Base-by-base conservation (phyloP, 441 rosid genomes). In the Adansonia gregorii region DNA sequence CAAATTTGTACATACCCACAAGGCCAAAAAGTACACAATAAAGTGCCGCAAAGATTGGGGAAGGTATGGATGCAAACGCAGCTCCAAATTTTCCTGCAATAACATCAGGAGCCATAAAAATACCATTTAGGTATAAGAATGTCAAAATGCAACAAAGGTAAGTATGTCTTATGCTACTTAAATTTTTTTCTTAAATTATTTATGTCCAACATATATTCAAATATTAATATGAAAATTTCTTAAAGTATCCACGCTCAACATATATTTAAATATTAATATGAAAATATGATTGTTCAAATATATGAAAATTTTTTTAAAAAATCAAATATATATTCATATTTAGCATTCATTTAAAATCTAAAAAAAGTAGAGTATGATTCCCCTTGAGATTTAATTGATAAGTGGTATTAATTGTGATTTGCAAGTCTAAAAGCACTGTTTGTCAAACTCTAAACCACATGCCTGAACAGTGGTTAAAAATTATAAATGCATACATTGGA, bases 21-120 rank as follows among this genome's bases (percentile, higher is more conserved):
- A 88, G 88, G 7, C 93, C 93, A 2, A 91, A 89, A 69, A 89
- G 91, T 60, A 91, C 79, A 74, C 93, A 91, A 71, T 88, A 83
- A 45, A 89, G 73, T 58, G 93, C 93, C 43, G 93, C 92, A 70
- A 84, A 89, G 60, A 91, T 88, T 0, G 95, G 90, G 72, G 85
- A 81, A 8, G 95, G 95, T 80, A 91, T 89, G 0, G 95, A 91
- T 45, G 93, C 95, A 60, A 91, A 91, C 8, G 89, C 92, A 6
- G 95, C 95, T 46, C 93, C 95, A 17, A 91, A 91, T 79, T 91
- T 91, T 43, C 95, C 95, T 91, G 85, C 61, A 79, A 41, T 56
- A 43, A 14, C 20, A 58, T 5, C 39, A 3, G 1, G 12, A 65
- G 3, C 3, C 46, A 56, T 31, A 31, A 31, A 20, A 43, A 56